These are phyloP conservation scores for Neonectria sp. DNA, from an alignment of 2,329 filamentous ascomycete species.

Conservation along the genomic window DNA sequence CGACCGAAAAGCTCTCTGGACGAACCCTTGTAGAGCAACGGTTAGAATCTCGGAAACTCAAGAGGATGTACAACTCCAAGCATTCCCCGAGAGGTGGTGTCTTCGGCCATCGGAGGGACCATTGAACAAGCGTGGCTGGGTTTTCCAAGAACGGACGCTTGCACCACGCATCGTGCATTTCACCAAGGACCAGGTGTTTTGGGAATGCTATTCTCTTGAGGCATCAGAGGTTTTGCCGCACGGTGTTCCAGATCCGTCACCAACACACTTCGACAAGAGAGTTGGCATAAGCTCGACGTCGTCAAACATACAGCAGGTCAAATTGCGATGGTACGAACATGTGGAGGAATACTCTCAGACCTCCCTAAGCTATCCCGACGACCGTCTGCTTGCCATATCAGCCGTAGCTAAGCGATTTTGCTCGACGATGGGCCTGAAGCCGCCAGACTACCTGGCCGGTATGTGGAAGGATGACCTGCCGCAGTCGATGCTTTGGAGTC, in stretches of 20 bases:
- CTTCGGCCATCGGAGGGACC: background rate
- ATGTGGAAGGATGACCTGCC: no score
- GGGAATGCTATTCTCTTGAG: background rate
- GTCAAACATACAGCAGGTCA: no score
- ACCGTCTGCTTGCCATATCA: no score
- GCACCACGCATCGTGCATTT: background rate
- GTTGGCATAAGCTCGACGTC: background rate
- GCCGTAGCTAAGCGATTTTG: no score
- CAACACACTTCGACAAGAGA: background rate
- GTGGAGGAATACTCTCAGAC: no score
- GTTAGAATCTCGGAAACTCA: background rate
- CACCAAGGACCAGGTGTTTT: background rate
- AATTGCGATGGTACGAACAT: no score
- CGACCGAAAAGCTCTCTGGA: no score
- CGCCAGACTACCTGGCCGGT: no score
- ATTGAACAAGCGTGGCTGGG: background rate
- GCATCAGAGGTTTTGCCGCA: background rate
- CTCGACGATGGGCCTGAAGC: no score
- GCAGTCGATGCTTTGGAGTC: no score
- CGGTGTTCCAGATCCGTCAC: background rate
- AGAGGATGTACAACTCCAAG: background rate
- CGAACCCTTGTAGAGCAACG: no score
- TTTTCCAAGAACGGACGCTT: background rate
- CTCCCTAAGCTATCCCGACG: no score
- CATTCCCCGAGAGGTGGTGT: background rate